Evolutionary conservation across 2,329 filamentous ascomycete species (phyloP), one percentile per base, ranked within the genome.

Genomic region (Cladosporium oxysporum): DNA sequence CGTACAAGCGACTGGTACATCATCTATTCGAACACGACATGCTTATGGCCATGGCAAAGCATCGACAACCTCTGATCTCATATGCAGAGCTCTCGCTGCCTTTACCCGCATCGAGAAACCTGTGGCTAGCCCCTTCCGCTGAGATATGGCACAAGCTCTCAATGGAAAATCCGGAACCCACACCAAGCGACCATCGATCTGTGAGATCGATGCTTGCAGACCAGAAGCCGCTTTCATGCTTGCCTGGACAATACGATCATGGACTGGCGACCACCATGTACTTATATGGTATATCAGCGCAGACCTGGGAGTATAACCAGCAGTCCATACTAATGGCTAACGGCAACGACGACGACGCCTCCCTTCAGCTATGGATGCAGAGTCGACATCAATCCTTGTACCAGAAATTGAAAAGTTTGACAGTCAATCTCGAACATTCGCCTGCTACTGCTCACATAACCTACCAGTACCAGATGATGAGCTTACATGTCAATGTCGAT

Each of bases 1-100:
- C 69, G 7, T 70, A 67, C 55, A 71, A 28, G 26, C 62, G 70
- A 37, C 62, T 70, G 12, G 69, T 69, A 11, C 65, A 70, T 62
- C 69, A 71, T 64, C 61, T 70, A 12, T 69, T 70, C 33, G 70
- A 70, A 18, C 68, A 71, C 33, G 69, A 71, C 58, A 67, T 67
- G 33, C 49, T 68, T n/a, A 69, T 69, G 18, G 65, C 70, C 5
- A 64, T 67, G 29, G 64, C 70, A n/a, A 70, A 69, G 60, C 55
- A 66, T n/a, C 65, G 69, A 12, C 67, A 70, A 33, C 67, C 69
- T 5, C 28, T 71, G 21, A 68, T 68, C 7, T 70, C 70, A 14
- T 69, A 70, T 59, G 67, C 67, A 14, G 70, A 71, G 28, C 58
- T 70, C 35, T 64, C 66, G 6, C 50, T 71, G 8, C 66, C 70